Base-by-base conservation (phyloP, 768 basidiomycete genomes). In the Neoboletus magnificus region DNA sequence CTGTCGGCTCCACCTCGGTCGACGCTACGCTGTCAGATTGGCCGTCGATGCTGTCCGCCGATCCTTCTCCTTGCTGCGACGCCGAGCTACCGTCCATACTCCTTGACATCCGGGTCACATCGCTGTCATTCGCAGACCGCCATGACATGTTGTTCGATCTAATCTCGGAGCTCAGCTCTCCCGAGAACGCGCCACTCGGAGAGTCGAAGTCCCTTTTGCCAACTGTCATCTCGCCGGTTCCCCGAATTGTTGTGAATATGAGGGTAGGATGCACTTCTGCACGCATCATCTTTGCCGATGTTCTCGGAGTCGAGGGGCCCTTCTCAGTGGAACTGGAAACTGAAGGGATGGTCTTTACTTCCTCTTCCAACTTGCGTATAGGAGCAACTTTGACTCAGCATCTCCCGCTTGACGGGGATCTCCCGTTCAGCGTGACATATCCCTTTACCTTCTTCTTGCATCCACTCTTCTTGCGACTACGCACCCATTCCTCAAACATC, bases 21-120 rank as follows among this genome's bases (percentile, higher is more conserved):
- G 66, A 71, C 5, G 51, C 79, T 16, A 68, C 87, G 23, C 68
- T 77, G 22, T 78, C 78, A 3, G 82, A 84, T 66, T 90, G 86
- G 86, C 83, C 85, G 10, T 67, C 77, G 40, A 82, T 85, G 61
- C 66, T 85, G 42, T 57, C 71, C 13, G n/a, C 50, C 20, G 39
- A 48, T 52, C 46, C 41, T 42, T 42, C 35, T 48, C 42, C 45
- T 45, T 52, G 8, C 22, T 82, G 80, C 23, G 85, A 86, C 62
- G 79, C 83, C 10, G 85, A 84, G 63, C 74, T 79, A 11, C 77
- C 87, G 12, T 73, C 85, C 13, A 45, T 88, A 20, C 79, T 79
- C 27, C 62, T 84, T 22, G 76, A 75, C 36, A 57, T 77, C 40
- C 74, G 68, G 27, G 54, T 84, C 13, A 76, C 76, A 13, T 71